Conservation (phyloP, 2,329 filamentous ascomycete genomes). For the Colletotrichum ledebouriae region DNA sequence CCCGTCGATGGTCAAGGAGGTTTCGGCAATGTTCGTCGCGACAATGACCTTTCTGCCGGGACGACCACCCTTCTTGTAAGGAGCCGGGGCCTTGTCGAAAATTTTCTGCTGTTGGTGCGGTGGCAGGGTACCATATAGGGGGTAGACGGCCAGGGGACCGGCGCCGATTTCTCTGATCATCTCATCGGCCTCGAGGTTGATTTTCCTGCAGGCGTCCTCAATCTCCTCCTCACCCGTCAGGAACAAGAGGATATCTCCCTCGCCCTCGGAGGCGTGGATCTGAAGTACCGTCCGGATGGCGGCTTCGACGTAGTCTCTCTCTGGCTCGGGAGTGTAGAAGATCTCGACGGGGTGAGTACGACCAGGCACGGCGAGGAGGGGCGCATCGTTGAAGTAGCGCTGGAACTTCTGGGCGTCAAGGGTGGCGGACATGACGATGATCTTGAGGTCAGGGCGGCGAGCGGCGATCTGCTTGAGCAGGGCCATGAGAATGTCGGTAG, state of each 20-base stretch:
- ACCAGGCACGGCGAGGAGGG: constrained; percentile 92
- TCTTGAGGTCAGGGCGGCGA: constrained; percentile 90
- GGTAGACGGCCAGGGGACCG: constrained; percentile 90
- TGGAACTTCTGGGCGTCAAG: constrained; percentile 98
- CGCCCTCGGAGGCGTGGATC: constrained; percentile 92
- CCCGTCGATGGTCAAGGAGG: constrained; percentile 95
- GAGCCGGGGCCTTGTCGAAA: constrained; percentile 87
- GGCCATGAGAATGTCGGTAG: constrained; percentile 97
- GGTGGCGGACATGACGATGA: constrained; percentile 99
- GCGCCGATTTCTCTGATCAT: constrained; percentile 91
- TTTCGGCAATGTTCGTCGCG: constrained; percentile 98
- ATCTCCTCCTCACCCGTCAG: constrained; percentile 99
- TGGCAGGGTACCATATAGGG: constrained; percentile 92
- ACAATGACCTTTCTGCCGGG: constrained; percentile 96
- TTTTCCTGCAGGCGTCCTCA: constrained; percentile 94
- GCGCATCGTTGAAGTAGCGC: constrained; percentile 94
- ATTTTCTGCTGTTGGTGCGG: constrained; percentile 95
- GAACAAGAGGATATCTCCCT: constrained; percentile 95
- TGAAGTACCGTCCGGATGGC: constrained; percentile 94
- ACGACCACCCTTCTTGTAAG: constrained; percentile 79
- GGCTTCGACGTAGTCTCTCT: constrained; percentile 96
- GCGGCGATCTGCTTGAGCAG: constrained; percentile 90
- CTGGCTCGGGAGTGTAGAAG: constrained; percentile 96
- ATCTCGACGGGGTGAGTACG: constrained; percentile 97
- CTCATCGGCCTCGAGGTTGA: constrained; percentile 90